These are phyloP conservation scores for Albatrellus ellisii DNA, from an alignment of 768 basidiomycete species.

Conservation along the genomic window DNA sequence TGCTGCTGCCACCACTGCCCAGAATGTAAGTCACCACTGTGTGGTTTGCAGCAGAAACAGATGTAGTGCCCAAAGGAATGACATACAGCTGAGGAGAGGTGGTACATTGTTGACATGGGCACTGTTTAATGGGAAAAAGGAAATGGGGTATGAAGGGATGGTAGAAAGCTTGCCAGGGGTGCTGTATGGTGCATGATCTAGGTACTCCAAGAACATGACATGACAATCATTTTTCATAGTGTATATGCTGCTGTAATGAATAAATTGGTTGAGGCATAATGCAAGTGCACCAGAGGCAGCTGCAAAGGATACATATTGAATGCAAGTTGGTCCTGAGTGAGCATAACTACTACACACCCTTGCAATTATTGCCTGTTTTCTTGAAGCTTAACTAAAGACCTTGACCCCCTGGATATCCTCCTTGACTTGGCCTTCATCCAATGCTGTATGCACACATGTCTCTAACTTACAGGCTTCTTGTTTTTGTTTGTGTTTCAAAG, in stretches of 20 bases:
- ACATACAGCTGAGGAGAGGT: constrained; percentile 76
- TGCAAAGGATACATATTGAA: constrained; percentile 18
- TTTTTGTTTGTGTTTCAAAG: constrained; percentile 63
- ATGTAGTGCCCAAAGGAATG: constrained; percentile 95
- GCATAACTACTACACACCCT: constrained; percentile 38
- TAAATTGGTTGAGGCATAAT: constrained; percentile 85
- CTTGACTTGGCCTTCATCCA: constrained; percentile 69
- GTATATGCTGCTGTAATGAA: constrained; percentile 62
- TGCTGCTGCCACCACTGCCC: constrained; percentile 80
- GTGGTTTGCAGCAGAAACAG: constrained; percentile 78
- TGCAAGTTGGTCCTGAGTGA: neutral
- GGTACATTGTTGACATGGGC: constrained; percentile 59
- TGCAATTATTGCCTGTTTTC: constrained; percentile 88
- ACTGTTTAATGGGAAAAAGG: constrained; percentile 38
- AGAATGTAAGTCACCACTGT: constrained; percentile 35
- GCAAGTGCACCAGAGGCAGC: constrained; percentile 80
- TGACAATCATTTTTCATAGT: constrained; percentile 77
- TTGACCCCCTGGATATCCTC: constrained; percentile 75
- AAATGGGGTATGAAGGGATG: constrained; percentile 57
- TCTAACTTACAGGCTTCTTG: constrained; percentile 62
- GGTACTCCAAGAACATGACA: constrained; percentile 72
- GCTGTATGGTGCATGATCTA: constrained; percentile 83
- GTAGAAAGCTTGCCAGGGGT: constrained; percentile 71
- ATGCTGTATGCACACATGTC: constrained; percentile 39
- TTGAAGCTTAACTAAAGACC: constrained; percentile 59